Evolutionary conservation across 2,329 filamentous ascomycete genomes (phyloP).

Genomic region (Hymenoscyphus repandus): DNA sequence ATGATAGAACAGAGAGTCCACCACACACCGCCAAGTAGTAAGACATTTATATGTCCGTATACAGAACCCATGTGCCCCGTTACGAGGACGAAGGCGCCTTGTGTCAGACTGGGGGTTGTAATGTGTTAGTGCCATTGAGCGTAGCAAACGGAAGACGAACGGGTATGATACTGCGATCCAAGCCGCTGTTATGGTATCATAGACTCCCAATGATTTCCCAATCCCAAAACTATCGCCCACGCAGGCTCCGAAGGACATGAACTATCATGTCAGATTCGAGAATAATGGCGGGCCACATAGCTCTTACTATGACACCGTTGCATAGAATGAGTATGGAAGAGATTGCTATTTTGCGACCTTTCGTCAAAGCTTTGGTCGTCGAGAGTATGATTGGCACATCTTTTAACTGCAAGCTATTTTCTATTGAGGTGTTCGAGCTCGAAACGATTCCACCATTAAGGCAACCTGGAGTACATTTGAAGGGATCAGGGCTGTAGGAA

Average conservation of each 20-base stretch:
- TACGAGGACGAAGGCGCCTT: constrained; percentile 45
- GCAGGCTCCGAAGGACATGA: constrained; percentile 4
- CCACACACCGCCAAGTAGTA: constrained; percentile 38
- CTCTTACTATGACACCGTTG: not conserved
- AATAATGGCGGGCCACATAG: not conserved
- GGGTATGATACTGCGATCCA: constrained; percentile 7
- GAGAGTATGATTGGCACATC: not conserved
- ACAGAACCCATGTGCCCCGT: constrained; percentile 45
- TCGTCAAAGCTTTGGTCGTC: not conserved
- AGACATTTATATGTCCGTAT: constrained; percentile 43
- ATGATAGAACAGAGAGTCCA: constrained; percentile 28
- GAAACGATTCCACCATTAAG: not conserved
- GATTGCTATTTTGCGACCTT: not conserved
- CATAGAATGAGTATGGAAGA: not conserved
- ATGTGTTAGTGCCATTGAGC: not conserved
- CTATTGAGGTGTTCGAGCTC: not conserved
- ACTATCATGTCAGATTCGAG: not conserved
- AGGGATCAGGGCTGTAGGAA: too few species aligned
- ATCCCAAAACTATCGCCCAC: constrained; percentile 3
- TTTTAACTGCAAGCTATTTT: not conserved
- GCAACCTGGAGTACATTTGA: too few species aligned
- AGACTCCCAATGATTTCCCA: not conserved
- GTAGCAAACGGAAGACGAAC: not conserved
- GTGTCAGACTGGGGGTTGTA: constrained; percentile 36
- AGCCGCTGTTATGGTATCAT: not conserved